Base-by-base conservation (phyloP, 2,329 filamentous ascomycete species). In the Alternaria brassicicola region DNA sequence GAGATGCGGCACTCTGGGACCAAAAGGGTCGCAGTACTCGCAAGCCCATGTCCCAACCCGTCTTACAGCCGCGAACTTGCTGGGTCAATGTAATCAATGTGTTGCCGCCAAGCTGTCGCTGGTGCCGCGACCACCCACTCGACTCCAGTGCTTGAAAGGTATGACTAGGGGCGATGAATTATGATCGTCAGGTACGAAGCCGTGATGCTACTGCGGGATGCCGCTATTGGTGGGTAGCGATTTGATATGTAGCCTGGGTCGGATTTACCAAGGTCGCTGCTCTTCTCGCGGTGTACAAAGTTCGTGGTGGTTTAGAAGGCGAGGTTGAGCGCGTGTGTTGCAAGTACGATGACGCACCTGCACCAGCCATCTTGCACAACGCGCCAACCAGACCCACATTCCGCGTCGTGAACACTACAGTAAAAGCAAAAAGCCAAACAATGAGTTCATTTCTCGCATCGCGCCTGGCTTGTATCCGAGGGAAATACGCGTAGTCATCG, bases 1-100 rank as follows among this genome's bases (percentile, higher is more conserved):
- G 70, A 33, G 50, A 71, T 74, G 72, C 69, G 68, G 19, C 36
- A 23, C 36, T 39, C 36, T 39, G 36, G 36, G 35, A 75, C 73
- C 61, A 48, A 31, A 54, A 42, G 35, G 64, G 73, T 75, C 66
- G 67, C 72, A 72, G 57, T 60, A 45, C 49, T 58, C 43, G 42
- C 50, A 42, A 49, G 50, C 50, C 51, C 36, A 49, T 45, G 54
- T 48, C 62, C 55, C 57, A 43, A 53, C 17, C 53, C 53, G 60
- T 66, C 52, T 53, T 56, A 64, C 61, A 59, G 41, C 51, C 62
- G 60, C 55, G 50, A 55, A 42, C 15, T 62, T 49, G 31, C 47
- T 31, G 46, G 47, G 31, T 28, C 63, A 23, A n/a, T 38, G 17
- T 31, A 36, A 58, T 61, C 50, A 57, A 45, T 25, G 43, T 57